phyloP scores from a whole-genome alignment of 495 filamentous ascomycete genomes.

The Lophiostoma macrostomum region DNA sequence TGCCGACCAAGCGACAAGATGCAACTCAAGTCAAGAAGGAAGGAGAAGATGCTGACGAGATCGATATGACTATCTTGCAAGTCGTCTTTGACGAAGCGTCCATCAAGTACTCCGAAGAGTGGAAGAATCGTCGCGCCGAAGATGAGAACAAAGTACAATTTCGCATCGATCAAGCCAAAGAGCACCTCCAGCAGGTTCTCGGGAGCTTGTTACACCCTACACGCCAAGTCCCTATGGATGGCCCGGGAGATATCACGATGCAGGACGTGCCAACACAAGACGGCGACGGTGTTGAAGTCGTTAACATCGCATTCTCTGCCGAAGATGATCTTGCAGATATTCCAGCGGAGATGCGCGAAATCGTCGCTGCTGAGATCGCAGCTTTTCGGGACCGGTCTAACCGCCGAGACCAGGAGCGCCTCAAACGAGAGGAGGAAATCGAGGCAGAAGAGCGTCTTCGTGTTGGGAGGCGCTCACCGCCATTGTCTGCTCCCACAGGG shows the following conservation, averaged over 20 bases:
- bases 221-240: constrained; percentile 46
- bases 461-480: constrained; percentile 65
- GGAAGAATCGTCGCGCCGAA: constrained; percentile 61
- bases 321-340: constrained; percentile 97
- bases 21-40: constrained; percentile 53
- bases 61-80: constrained; percentile 22
- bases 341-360: constrained; percentile 94
- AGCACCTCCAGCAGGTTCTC: constrained; percentile 61
- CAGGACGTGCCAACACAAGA: constrained; percentile 59
- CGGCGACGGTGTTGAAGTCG: constrained; percentile 61
- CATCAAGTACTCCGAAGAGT: constrained; percentile 75
- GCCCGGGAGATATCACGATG: constrained; percentile 72
- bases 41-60: constrained; percentile 35
- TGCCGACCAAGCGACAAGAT: constrained; percentile 72
- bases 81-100: constrained; percentile 80
- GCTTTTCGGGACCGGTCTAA: constrained; percentile 91
- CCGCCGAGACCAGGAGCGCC: constrained; percentile 79
- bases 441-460: constrained; percentile 80
- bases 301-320: constrained; percentile 76
- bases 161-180: constrained; percentile 65
- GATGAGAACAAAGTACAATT: constrained; percentile 63
- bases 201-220: constrained; percentile 70
- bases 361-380: constrained; percentile 88
- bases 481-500: constrained; percentile 61
- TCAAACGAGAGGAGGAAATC: constrained; percentile 84